Conservation (phyloP, 2,329 filamentous ascomycete species). For the Fusarium sarcochroum region DNA sequence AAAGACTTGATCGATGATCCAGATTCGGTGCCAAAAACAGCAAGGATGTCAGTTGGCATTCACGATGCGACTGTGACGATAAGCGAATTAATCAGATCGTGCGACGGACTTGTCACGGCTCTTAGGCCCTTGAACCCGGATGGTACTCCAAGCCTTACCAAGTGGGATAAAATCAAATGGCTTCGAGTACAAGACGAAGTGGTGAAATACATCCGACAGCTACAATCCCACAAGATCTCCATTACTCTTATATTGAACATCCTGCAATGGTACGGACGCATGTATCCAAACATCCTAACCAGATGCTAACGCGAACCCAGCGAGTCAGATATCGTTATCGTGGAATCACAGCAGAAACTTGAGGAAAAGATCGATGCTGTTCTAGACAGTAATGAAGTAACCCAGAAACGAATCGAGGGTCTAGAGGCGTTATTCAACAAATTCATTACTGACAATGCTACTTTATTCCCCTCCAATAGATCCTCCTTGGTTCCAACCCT, state of each 20-base stretch:
- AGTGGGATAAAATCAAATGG: conserved; percentile 19
- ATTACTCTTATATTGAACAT: conserved; percentile 30
- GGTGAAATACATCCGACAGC: conserved; percentile 25
- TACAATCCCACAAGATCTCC: conserved; percentile 24
- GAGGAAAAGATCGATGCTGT: conserved; percentile 20
- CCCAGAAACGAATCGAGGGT: conserved; percentile 7
- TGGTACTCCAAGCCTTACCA: not conserved
- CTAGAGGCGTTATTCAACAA: conserved; percentile 25
- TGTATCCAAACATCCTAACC: fast-evolving
- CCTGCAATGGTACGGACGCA: conserved; percentile 2
- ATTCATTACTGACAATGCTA: conserved; percentile 20
- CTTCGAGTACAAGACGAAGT: conserved; percentile 28
- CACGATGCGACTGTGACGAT: conserved; percentile 31
- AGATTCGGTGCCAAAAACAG: conserved; percentile 18
- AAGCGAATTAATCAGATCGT: conserved; percentile 21
- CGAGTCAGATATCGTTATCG: conserved; percentile 23
- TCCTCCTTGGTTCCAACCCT: conserved; percentile 14
- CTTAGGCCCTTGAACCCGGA: conserved; percentile 7
- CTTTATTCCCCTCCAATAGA: not conserved
- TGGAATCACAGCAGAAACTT: conserved; percentile 17
- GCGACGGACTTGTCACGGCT: conserved; percentile 3
- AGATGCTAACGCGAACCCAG: not conserved
- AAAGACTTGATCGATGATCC: conserved; percentile 26
- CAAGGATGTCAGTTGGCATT: conserved; percentile 19
- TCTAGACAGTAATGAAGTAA: conserved; percentile 11